Percentiles rank a stretch among this genome's conserved stretches.
Evolutionary conservation across 495 filamentous ascomycete species (phyloP).

Genomic region (Neurospora sp.): DNA sequence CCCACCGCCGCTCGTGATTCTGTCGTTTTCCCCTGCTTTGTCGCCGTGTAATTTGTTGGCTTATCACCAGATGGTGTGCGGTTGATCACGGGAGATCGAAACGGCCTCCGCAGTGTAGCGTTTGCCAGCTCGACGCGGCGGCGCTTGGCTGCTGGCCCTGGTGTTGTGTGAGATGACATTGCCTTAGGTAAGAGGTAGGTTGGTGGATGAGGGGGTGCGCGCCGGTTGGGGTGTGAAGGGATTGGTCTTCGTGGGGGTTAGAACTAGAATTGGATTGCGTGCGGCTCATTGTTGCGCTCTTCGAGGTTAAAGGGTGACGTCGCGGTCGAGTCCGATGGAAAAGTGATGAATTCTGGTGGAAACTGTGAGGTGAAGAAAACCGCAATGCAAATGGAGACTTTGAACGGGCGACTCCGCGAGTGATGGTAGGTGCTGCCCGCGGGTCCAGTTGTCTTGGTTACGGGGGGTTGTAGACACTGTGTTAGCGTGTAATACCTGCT

Average conservation of each 20-base stretch:
- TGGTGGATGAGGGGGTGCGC: not conserved
- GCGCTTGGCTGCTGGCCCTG: conserved; percentile 19
- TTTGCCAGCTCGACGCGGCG: conserved; percentile 21
- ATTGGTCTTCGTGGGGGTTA: not conserved
- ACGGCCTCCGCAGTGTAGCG: conserved; percentile 18
- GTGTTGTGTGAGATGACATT: conserved; percentile 14
- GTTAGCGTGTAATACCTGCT: not conserved
- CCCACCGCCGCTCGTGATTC: not conserved
- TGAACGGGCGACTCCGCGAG: not conserved
- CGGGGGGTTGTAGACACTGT: not conserved
- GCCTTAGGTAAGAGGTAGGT: not conserved
- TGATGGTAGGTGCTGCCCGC: too few species aligned
- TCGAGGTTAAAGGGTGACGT: not conserved
- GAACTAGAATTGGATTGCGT: not conserved
- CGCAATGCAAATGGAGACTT: not conserved
- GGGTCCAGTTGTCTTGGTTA: not conserved
- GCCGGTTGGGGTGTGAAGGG: not conserved
- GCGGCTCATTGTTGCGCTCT: not conserved
- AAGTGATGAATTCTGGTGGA: not conserved
- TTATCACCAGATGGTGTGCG: not conserved
- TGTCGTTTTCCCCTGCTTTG: not conserved
- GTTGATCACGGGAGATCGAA: conserved; percentile 19
- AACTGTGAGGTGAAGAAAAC: not conserved
- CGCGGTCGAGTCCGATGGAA: not conserved
- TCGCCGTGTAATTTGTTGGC: not conserved